phyloP scores from a whole-genome alignment of 768 basidiomycete species.

The Lentinula raphanica region DNA sequence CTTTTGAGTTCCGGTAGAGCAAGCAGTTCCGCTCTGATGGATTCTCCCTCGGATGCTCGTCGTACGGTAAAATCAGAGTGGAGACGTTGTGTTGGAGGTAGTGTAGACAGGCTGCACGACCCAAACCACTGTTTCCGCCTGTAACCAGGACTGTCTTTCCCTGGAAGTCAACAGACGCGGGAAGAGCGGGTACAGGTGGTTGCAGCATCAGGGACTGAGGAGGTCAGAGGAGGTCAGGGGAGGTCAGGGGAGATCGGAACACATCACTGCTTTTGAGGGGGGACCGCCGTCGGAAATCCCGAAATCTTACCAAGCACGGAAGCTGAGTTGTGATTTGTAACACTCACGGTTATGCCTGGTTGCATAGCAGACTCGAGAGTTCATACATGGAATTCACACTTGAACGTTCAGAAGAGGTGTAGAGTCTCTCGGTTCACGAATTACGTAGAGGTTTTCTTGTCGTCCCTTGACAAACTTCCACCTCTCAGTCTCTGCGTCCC shows the following conservation, averaged over 20 bases:
- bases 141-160: conserved; percentile 30
- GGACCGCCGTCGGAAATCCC: conserved; percentile 1
- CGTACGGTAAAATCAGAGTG: conserved; percentile 16
- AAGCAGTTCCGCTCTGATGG: conserved; percentile 10
- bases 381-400: background rate
- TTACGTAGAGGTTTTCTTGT: conserved; percentile 43
- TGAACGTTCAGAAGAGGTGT: background rate
- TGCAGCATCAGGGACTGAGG: conserved; percentile 8
- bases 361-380: background rate
- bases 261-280: background rate
- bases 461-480: conserved; percentile 49
- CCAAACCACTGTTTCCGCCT: conserved; percentile 15
- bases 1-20: conserved; percentile 11
- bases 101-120: conserved; percentile 12
- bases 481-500: conserved; percentile 28
- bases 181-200: conserved; percentile 11
- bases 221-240: background rate
- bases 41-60: conserved; percentile 8
- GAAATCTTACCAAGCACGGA: background rate
- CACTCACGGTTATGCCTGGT: background rate
- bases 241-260: too few relatives aligned
- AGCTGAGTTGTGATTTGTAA: background rate
- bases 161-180: conserved; percentile 11
- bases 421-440: conserved; percentile 20
- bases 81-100: conserved; percentile 12